Evolutionary conservation across 23 red algal genomes (phyloP).

Genomic region (Gracilaria domingensis): DNA sequence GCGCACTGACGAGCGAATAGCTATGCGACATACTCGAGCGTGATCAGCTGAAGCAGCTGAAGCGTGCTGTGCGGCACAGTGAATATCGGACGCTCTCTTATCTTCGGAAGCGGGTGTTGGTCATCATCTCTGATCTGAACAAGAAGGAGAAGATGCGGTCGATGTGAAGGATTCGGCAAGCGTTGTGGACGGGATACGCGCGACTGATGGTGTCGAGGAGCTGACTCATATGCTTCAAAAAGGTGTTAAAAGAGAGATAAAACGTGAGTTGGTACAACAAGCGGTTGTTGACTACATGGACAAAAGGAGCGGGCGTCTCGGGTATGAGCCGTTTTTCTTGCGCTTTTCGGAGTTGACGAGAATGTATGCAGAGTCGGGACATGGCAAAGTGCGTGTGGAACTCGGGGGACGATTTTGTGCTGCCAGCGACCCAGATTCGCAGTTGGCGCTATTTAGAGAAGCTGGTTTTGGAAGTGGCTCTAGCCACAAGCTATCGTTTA

Average conservation of each 20-base stretch:
- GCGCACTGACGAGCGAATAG: not conserved
- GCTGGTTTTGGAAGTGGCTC: not conserved
- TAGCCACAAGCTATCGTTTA: not conserved
- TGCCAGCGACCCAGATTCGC: not conserved
- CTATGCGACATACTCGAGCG: not conserved
- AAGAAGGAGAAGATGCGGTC: not conserved
- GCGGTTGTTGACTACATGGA: not conserved
- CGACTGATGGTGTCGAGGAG: not conserved
- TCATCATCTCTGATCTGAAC: not conserved
- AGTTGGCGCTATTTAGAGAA: not conserved
- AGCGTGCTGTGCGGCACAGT: not conserved
- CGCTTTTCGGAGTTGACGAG: not conserved
- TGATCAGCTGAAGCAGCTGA: not conserved
- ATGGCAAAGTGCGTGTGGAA: not conserved
- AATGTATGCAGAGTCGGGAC: not conserved
- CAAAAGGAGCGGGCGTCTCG: not conserved
- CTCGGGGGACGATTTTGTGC: not conserved
- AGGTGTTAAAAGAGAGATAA: not conserved
- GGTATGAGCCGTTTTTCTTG: not conserved
- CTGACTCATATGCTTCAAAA: not conserved
- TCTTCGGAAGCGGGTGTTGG: not conserved
- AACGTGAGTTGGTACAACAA: not conserved
- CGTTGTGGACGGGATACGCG: not conserved
- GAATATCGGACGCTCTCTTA: not conserved
- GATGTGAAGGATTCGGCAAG: not conserved